Base-by-base conservation (phyloP, 2,329 filamentous ascomycete species). In the Phoma sp. region DNA sequence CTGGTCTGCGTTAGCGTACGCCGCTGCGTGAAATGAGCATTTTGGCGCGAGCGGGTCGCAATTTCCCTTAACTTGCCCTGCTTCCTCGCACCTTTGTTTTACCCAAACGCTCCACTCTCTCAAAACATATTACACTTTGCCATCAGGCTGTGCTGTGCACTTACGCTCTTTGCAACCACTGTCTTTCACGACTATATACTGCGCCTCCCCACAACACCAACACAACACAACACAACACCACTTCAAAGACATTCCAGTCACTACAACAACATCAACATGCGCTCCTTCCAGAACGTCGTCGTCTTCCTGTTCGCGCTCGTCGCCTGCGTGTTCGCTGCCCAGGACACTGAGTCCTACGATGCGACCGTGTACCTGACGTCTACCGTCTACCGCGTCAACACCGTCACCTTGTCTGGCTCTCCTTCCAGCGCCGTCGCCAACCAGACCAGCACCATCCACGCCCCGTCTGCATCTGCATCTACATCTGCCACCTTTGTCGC, bases 301-400 rank as follows among this genome's bases (percentile, higher is more conserved):
- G 55, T 69, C 59, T 64, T 72, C 57, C 65, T 76, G 57, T 71
- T 71, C 57, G 68, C 71, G 43, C 66, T 75, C 58, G 50, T 71
- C 64, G 66, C 64, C 27, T 63, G 67, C 57, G 71, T 66, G 43
- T 58, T 68, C 51, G 72, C 73, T 50, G 58, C 65, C 47, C 8
- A 19, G 3, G 63, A 65, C 21, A 32, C 48, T 45, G 52, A 60
- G 27, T 58, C 55, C 27, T 72, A 72, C 57, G 71, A 74, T 44
- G 61, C 73, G 15, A 75, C 73, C 58, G 69, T 73, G 68, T 74
- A 72, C 57, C 50, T 73, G 47, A 75, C 73, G 52, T 69, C 65
- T 15, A 76, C 74, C 58, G 64, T 76, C 65, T 71, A 71, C 63
- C 70, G 67, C 58, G 66, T 75, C 64, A 72, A 74, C 70, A 75